These are phyloP conservation scores for Cercophora scortea DNA, from an alignment of 495 filamentous ascomycete genomes.

Conservation along the genomic window DNA sequence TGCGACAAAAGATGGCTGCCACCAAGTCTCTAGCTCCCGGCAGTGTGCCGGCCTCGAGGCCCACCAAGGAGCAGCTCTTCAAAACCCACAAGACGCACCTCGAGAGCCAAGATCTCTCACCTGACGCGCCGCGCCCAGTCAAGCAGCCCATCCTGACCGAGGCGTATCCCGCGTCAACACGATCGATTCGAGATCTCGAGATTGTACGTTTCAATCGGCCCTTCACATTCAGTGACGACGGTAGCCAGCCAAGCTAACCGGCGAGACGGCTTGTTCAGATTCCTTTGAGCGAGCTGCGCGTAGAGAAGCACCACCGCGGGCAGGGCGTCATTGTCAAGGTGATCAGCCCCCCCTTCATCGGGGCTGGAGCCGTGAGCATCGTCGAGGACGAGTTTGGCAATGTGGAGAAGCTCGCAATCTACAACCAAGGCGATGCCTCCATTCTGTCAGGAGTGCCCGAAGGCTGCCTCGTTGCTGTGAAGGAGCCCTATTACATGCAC, in stretches of 20 bases:
- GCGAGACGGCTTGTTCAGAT: slow-evolving; percentile 8
- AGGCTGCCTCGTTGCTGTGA: slow-evolving; percentile 35
- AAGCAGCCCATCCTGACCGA: slow-evolving; percentile 24
- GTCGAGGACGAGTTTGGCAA: slow-evolving; percentile 44
- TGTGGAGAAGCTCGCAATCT: slow-evolving; percentile 39
- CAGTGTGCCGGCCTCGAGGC: slow-evolving; percentile 7
- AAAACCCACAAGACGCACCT: slow-evolving; percentile 24
- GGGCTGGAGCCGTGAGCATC: slow-evolving; percentile 36
- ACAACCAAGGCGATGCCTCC: slow-evolving; percentile 31
- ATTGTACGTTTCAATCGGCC: slow-evolving; percentile 10
- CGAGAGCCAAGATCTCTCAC: slow-evolving; percentile 19
- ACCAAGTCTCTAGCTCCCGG: slow-evolving; percentile 1
- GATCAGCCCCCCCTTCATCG: slow-evolving; percentile 29
- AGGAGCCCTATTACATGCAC: slow-evolving; percentile 46
- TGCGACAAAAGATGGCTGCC: neutral
- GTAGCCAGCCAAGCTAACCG: neutral
- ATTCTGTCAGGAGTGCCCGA: slow-evolving; percentile 25
- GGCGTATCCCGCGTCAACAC: slow-evolving; percentile 25
- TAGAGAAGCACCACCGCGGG: slow-evolving; percentile 47
- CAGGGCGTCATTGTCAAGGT: slow-evolving; percentile 35
- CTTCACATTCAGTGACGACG: too few species aligned
- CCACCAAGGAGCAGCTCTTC: slow-evolving; percentile 20
- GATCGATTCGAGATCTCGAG: slow-evolving; percentile 25
- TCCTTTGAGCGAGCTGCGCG: slow-evolving; percentile 24
- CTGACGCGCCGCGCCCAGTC: slow-evolving; percentile 20